Base-by-base conservation (phyloP, 2,329 filamentous ascomycete genomes). In the Thielaviopsis euricoi region DNA sequence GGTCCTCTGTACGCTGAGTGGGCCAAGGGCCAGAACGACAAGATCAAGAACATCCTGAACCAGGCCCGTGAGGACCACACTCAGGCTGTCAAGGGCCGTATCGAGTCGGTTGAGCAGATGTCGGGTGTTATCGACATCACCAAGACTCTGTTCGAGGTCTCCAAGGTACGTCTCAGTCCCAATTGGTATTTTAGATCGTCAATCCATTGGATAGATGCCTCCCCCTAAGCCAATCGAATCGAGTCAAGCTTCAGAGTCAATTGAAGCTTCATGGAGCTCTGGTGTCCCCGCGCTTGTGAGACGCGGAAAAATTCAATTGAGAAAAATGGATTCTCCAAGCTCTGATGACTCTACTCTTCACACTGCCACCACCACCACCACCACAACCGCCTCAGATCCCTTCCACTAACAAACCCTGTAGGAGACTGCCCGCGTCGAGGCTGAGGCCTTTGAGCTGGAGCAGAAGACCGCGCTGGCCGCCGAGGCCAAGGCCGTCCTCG, bases 341-440 rank as follows among this genome's bases (percentile, higher is more conserved):
- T 33, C 3, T 53, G 17, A 6, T 33, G n/a, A 33, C 7, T n/a
- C n/a, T 21, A n/a, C 52, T 26, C 25, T 13, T 5, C 22, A 19
- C 33, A 17, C 17, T 10, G 15, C n/a, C 46, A n/a, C 2, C 25
- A 12, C 33, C 40, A 48, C 37, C 9, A 19, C 22, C 43, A 23
- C 6, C 10, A 55, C 19, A 21, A 23, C 40, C 37, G 21, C 33
- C 46, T 25, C 29, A 19, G n/a, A 51, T 21, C 19, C 19, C 15
- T 22, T 23, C 19, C 6, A 22, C 46, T 58, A 58, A 58, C 25
- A 54, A 12, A 17, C 43, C 17, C 17, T 61, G 60, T 66, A 95
- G 90, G 93, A 98, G 83, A 98, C 93, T 69, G 94, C 93, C 69
- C 78, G 86, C 76, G 87, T 97, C 65, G 93, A 98, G 82, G 85